Percentiles rank a stretch among this genome's conserved stretches.
phyloP scores from a whole-genome alignment of 2,329 filamentous ascomycete species.

The Aspergillus udagawae region DNA sequence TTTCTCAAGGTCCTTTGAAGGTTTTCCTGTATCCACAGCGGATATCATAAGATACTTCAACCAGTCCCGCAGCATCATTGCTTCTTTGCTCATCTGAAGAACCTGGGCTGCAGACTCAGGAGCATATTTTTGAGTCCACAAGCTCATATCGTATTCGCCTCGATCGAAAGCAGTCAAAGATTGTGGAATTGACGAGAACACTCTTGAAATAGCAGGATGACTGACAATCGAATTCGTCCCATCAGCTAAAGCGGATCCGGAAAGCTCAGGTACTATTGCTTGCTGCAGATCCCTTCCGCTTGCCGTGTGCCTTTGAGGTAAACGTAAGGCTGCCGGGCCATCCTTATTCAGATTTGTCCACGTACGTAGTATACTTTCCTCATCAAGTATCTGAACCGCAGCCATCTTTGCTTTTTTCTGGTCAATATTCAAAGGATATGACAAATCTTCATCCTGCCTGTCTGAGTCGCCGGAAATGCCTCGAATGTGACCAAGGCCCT shows the following conservation, averaged over 20 bases:
- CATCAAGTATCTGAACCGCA: constrained; percentile 27
- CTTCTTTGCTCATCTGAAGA: constrained; percentile 70
- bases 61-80: constrained; percentile 72
- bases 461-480: constrained; percentile 27
- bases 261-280: constrained; percentile 27
- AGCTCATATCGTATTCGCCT: constrained; percentile 65
- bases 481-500: constrained; percentile 47
- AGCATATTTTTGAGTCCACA: constrained; percentile 84
- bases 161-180: constrained; percentile 75
- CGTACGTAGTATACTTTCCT: constrained; percentile 30
- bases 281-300: constrained; percentile 28
- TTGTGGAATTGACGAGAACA: constrained; percentile 58
- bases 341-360: constrained; percentile 6
- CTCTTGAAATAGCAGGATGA: constrained; percentile 57
- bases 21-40: constrained; percentile 62
- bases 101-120: constrained; percentile 67
- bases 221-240: constrained; percentile 3
- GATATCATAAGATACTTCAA: constrained; percentile 70
- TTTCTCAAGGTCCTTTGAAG: constrained; percentile 24
- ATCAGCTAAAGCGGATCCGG: constrained; percentile 9
- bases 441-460: not conserved
- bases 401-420: constrained; percentile 38
- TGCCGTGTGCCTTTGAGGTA: constrained; percentile 25
- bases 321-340: constrained; percentile 17
- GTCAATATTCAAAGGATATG: constrained; percentile 9